Evolutionary conservation across 176 grass and related monocot genomes (phyloP).

Genomic region (Pharus latifolius): DNA sequence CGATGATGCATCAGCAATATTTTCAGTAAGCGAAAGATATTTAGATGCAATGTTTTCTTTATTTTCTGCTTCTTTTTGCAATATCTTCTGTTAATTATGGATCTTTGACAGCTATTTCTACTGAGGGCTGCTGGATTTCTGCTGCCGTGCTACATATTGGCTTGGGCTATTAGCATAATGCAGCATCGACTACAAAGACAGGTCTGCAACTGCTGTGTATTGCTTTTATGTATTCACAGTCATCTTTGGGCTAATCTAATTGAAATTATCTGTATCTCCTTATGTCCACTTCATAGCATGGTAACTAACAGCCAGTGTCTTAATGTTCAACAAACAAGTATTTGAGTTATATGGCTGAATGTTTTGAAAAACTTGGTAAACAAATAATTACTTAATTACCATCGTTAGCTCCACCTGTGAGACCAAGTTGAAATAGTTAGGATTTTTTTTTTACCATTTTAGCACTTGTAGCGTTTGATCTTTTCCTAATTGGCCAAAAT

Average conservation of each 20-base stretch:
- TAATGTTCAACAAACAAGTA: not conserved
- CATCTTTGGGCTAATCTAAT: not conserved
- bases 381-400: not conserved
- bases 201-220: constrained; percentile 22
- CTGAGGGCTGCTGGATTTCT: constrained; percentile 94
- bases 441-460: not conserved
- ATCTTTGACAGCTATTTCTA: constrained; percentile 61
- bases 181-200: constrained; percentile 84
- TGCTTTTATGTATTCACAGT: not conserved
- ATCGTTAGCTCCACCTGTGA: not conserved
- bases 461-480: no score
- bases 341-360: not conserved
- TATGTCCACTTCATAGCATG: not conserved
- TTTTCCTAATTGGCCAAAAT: no score
- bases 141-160: constrained; percentile 90
- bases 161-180: constrained; percentile 88
- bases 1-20: constrained; percentile 67
- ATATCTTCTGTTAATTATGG: constrained; percentile 7
- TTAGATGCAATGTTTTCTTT: not conserved
- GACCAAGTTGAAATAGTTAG: no score
- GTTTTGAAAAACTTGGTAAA: not conserved
- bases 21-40: constrained; percentile 56
- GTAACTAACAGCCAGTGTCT: not conserved
- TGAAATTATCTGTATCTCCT: not conserved
- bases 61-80: not conserved